These are phyloP conservation scores for Neoboletus brunneissimus DNA, from an alignment of 768 basidiomycete genomes.

Conservation along the genomic window DNA sequence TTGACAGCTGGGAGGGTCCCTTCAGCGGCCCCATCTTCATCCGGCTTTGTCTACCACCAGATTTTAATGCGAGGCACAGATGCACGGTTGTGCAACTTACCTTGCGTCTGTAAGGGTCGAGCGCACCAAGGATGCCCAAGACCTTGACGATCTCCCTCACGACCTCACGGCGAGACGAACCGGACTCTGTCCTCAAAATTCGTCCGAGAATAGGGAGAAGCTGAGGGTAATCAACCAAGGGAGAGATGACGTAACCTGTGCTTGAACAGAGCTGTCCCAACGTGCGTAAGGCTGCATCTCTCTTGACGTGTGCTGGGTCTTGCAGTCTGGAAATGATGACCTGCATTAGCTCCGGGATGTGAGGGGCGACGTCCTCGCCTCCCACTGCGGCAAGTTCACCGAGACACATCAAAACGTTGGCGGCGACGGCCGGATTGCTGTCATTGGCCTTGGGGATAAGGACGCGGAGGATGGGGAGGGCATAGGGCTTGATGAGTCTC, in stretches of 20 bases:
- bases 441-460: slow-evolving; percentile 89
- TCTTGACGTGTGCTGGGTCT: slow-evolving; percentile 85
- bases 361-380: slow-evolving; percentile 83
- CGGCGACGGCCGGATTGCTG: slow-evolving; percentile 80
- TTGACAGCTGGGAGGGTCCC: slow-evolving; percentile 59
- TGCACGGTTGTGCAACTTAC: slow-evolving; percentile 39
- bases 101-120: slow-evolving; percentile 95
- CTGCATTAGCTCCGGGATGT: slow-evolving; percentile 85
- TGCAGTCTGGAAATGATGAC: slow-evolving; percentile 85
- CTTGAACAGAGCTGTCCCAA: slow-evolving; percentile 95
- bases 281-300: slow-evolving; percentile 91
- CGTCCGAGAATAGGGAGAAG: slow-evolving; percentile 81
- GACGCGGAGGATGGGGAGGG: slow-evolving; percentile 90
- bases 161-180: slow-evolving; percentile 77
- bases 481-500: slow-evolving; percentile 93
- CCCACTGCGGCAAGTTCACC: slow-evolving; percentile 92
- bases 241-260: slow-evolving; percentile 91
- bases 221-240: slow-evolving; percentile 88
- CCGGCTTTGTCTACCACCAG: slow-evolving; percentile 48
- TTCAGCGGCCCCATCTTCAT: slow-evolving; percentile 61
- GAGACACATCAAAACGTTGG: slow-evolving; percentile 90
- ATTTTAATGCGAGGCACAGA: slow-evolving; percentile 5
- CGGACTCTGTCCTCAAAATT: slow-evolving; percentile 80
- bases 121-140: slow-evolving; percentile 90
- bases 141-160: slow-evolving; percentile 94